Evolutionary conservation across 129 eudicot genomes (phyloP).

Genomic region (Artemisia tridentata): DNA sequence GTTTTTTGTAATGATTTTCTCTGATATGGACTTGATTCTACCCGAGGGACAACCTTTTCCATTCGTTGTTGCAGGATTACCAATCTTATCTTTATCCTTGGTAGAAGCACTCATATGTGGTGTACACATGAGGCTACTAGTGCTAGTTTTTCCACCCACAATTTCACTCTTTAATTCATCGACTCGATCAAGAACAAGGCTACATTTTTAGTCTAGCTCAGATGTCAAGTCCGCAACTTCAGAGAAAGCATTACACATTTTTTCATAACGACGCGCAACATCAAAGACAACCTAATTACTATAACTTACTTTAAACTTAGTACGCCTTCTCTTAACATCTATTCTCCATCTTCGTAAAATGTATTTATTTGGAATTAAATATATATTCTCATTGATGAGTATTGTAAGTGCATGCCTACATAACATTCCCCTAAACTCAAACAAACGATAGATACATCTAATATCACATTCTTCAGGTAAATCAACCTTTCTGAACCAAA

Average conservation of each 20-base stretch:
- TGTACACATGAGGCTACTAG: background rate
- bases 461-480: slow-evolving; percentile 50
- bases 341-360: slow-evolving; percentile 74
- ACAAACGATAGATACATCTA: slow-evolving; percentile 62
- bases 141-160: background rate
- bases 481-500: slow-evolving; percentile 54
- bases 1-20: background rate
- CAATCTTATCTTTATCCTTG: background rate
- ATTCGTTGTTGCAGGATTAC: background rate
- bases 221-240: background rate
- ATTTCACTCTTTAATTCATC: background rate
- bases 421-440: slow-evolving; percentile 78
- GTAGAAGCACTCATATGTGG: background rate
- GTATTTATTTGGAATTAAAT: slow-evolving; percentile 51
- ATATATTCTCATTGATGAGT: slow-evolving; percentile 24
- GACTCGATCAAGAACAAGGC: background rate
- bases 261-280: background rate
- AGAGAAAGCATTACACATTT: slow-evolving; percentile 2
- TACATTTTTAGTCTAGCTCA: background rate
- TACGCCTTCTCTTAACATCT: slow-evolving; percentile 52
- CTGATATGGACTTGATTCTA: background rate
- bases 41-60: background rate
- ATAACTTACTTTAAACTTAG: background rate
- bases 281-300: background rate
- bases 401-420: slow-evolving; percentile 89